Evolutionary conservation across 129 eudicot genomes (phyloP), one percentile per base, ranked within the genome.

Genomic region (Tagetes erecta): DNA sequence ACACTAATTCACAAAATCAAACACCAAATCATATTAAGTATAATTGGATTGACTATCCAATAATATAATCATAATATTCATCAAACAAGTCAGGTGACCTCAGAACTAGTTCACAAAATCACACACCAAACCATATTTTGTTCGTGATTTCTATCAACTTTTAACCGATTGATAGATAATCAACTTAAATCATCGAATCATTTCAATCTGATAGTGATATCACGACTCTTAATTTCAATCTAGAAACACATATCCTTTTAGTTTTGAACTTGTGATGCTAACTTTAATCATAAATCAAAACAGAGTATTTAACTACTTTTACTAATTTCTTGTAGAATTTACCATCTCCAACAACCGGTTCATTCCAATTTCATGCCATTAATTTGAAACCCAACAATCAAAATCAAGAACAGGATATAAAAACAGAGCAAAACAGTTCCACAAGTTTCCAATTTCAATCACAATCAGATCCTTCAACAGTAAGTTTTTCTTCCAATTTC

Each of bases 341-440:
- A 80, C 79, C 92, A 51, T 92, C 98, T 63, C 98, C 98, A 14
- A 92, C 98, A 20, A 92, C 98, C 46, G 98, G 98, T 57, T 73
- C 88, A 41, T 87, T 92, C 75, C 84, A 86, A 30, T 80, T 64
- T 3, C 88, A 87, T 35, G 74, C 83, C 75, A 85, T 78, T 51
- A 72, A 82, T 71, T 84, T 90, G 96, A 85, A 74, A 41, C 68
- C 73, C 58, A 77, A 77, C 71, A 59, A 53, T 77, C 82, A 47
- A 50, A 41, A 3, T 71, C 78, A 80, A 41, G 70, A 81, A 73
- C 86, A 83, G 45, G 78, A 63, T 30, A 67, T 82, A n/a, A 83
- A 84, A 64, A 52, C 47, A 47, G 91, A 79, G 51, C 78, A 70
- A 39, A 81, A 71, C 3, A 82, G 80, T 37, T 82, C 78, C 79